phyloP scores from a whole-genome alignment of 2,329 filamentous ascomycete genomes.

The Botrytis aclada region DNA sequence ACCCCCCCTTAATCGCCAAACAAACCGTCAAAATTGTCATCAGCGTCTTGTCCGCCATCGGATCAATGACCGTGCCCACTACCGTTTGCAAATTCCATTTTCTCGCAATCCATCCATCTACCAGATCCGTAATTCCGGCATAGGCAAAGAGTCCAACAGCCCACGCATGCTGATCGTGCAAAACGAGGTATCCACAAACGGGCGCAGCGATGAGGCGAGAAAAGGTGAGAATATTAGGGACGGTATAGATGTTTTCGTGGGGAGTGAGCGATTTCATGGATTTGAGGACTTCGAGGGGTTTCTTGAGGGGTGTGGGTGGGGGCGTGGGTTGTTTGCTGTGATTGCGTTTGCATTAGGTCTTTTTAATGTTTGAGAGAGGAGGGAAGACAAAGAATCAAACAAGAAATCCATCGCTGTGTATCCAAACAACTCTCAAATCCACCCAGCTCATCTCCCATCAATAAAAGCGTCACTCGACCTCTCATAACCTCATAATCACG shows the following conservation, averaged over 20 bases:
- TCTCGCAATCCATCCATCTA: constrained; percentile 92
- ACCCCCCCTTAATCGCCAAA: constrained; percentile 74
- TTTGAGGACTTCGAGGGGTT: constrained; percentile 27
- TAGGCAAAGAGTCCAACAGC: constrained; percentile 88
- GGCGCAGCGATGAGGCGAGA: constrained; percentile 81
- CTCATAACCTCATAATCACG: background rate
- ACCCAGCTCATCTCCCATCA: background rate
- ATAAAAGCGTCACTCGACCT: background rate
- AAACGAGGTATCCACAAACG: constrained; percentile 80
- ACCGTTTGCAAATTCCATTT: constrained; percentile 87
- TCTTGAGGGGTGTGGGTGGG: constrained; percentile 22
- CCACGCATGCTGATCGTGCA: constrained; percentile 75
- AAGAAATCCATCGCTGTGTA: background rate
- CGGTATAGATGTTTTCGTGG: constrained; percentile 91
- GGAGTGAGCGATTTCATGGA: constrained; percentile 37
- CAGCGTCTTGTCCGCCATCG: constrained; percentile 93
- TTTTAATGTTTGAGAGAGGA: background rate
- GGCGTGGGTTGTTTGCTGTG: background rate
- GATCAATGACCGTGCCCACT: constrained; percentile 90
- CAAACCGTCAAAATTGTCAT: constrained; percentile 93
- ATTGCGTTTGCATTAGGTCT: background rate
- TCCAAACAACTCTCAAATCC: background rate
- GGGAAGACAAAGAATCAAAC: background rate
- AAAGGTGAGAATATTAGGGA: constrained; percentile 92
- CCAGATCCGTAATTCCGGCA: constrained; percentile 83